phyloP scores from a whole-genome alignment of 768 basidiomycete genomes.

The Amanita pallidorosea region DNA sequence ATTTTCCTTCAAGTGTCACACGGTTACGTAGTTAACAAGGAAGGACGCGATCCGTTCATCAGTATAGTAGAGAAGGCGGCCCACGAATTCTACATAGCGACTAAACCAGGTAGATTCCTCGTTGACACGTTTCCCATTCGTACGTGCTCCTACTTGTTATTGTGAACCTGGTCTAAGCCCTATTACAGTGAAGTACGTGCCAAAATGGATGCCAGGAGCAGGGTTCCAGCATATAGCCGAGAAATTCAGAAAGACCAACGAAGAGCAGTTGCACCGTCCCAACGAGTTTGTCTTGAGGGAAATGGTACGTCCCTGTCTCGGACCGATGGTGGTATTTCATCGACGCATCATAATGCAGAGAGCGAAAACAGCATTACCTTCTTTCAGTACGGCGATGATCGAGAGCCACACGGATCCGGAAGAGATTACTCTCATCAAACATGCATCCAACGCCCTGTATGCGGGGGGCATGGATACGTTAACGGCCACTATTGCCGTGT shows the following conservation, averaged over 20 bases:
- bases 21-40: conserved; percentile 22
- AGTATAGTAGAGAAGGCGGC: conserved; percentile 18
- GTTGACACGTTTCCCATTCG: conserved; percentile 29
- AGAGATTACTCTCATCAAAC: conserved; percentile 17
- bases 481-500: conserved; percentile 19
- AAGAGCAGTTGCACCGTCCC: background rate
- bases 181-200: conserved; percentile 11
- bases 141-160: conserved; percentile 5
- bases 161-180: background rate
- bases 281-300: background rate
- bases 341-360: background rate
- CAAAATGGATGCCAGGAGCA: conserved; percentile 32
- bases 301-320: conserved; percentile 12
- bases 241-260: conserved; percentile 9
- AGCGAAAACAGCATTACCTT: conserved; percentile 11
- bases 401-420: conserved; percentile 10
- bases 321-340: conserved; percentile 10
- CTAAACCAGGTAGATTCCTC: conserved; percentile 21
- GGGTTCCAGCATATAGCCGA: conserved; percentile 23
- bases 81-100: conserved; percentile 12
- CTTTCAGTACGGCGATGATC: conserved; percentile 14
- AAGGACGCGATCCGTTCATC: conserved; percentile 22
- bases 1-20: conserved; percentile 26
- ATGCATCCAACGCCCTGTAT: conserved; percentile 18
- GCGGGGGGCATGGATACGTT: conserved; percentile 30